phyloP scores from a whole-genome alignment of 208 protist genomes.

The Acanthamoeba rhysodes region DNA sequence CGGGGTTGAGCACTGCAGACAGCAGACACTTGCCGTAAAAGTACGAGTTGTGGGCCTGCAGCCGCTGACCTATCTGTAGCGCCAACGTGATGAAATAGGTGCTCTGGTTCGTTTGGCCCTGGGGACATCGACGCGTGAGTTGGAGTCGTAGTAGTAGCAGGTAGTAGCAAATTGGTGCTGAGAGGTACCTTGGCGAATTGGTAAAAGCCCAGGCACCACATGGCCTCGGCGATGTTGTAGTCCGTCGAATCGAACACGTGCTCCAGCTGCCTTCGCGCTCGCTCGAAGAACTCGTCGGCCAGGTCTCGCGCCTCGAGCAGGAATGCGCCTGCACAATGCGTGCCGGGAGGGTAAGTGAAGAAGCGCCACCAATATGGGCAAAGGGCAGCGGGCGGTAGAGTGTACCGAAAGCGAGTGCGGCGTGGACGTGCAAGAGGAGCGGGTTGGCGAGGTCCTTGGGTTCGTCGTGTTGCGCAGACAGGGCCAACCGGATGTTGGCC shows the following conservation, averaged over 20 bases:
- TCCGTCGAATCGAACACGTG: constrained; percentile 2
- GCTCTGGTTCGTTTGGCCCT: neutral
- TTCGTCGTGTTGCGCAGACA: neutral
- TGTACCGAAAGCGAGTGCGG: constrained; percentile 1
- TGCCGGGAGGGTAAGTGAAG: neutral
- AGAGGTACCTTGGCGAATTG: constrained; percentile 14
- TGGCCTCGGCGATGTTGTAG: neutral
- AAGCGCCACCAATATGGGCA: neutral
- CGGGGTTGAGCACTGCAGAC: neutral
- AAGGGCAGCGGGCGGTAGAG: neutral
- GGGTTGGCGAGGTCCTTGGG: neutral
- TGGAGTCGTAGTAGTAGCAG: neutral
- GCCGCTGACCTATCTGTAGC: neutral
- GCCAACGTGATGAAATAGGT: neutral
- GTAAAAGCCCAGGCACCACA: constrained; percentile 9
- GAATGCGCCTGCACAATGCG: neutral
- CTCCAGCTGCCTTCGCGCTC: neutral
- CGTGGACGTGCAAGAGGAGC: neutral
- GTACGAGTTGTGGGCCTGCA: neutral
- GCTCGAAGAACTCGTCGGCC: constrained; percentile 10
- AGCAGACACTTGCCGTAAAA: constrained; percentile 13
- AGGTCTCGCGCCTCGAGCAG: constrained; percentile 11
- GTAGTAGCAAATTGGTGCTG: neutral
- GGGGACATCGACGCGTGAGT: neutral
- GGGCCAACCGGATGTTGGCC: neutral